Evolutionary conservation across 1,284 basidiomycete genomes (phyloP).

Genomic region (Heliocybe sulcata): DNA sequence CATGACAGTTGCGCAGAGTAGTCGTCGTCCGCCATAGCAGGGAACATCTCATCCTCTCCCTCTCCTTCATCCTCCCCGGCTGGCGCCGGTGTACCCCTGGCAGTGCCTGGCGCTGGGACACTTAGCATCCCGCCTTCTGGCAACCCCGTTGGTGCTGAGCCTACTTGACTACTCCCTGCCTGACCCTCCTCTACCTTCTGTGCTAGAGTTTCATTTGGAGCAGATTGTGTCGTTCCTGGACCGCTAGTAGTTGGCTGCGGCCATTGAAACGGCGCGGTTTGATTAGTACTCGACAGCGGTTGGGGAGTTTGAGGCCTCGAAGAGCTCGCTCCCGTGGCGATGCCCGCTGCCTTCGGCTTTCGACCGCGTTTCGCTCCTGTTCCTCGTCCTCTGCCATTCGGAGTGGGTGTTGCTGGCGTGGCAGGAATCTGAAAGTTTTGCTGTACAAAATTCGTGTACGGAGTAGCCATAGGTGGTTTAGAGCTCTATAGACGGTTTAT

Average conservation of each 20-base stretch:
- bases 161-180: neutral
- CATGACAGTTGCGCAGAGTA: slow-evolving; percentile 73
- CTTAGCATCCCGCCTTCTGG: neutral
- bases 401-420: slow-evolving; percentile 3
- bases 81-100: neutral
- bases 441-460: neutral
- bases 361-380: slow-evolving; percentile 4
- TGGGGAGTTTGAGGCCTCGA: neutral
- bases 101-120: neutral
- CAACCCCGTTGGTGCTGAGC: neutral
- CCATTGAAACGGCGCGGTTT: neutral
- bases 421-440: neutral
- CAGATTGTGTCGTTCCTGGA: neutral
- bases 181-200: neutral
- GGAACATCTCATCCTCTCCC: slow-evolving; percentile 66
- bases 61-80: slow-evolving; percentile 39
- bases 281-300: neutral
- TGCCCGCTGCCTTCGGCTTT: neutral
- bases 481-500: neutral
- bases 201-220: neutral
- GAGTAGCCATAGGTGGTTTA: neutral
- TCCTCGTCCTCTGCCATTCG: neutral
- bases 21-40: slow-evolving; percentile 81
- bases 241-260: neutral
- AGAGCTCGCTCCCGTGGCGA: neutral